Evolutionary conservation across 371 early-diverging fungal species (phyloP), one percentile per base, ranked within the genome.

Genomic region (Haplosporangium sp.): DNA sequence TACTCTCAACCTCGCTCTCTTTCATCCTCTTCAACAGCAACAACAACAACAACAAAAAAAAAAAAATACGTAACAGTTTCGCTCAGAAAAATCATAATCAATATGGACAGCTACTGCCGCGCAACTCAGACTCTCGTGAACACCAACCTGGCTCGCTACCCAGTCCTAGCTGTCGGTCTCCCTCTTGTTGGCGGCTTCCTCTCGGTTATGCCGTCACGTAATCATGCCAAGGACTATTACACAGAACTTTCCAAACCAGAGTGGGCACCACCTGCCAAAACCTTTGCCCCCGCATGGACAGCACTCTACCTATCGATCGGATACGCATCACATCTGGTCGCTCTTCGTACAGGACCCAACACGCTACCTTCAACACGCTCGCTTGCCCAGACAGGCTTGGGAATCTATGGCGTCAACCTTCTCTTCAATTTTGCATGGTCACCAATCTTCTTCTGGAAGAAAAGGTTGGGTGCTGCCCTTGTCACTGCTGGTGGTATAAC

Each of bases 351-450:
- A 2, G 66, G 70, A 23, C 64, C 64, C 40, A 58, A 50, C 54
- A 65, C 58, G 1, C 12, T 66, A 1, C 59, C 67, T 10, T 46
- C 61, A 16, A 64, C 55, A 12, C 67, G 64, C 37, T 57, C 62
- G 1, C 18, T 54, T 46, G 77, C 77, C 10, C 50, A 64, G 38
- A 70, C 67, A 36, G 77, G 68, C 5, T 48, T 76, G 37, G 61
- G 59, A 5, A 23, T 76, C 64, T 76, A 76, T 48, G 77, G 71
- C 20, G 4, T 60, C 48, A 76, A 71, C 57, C 16, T 76, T 67
- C 13, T 60, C 10, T 47, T 71, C 53, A 71, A 67, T 67, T 76
- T 71, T 67, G 71, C 77, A 13, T 76, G 77, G 72, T 61, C 71
- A 2, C 72, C 77, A 1, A 20, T 76, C 42, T 59, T 70, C 56